A percentile compares a stretch with the other conserved stretches of the same genome.
Evolutionary conservation across 345 rosid genomes (phyloP).

Genomic region (Mangifera indica): DNA sequence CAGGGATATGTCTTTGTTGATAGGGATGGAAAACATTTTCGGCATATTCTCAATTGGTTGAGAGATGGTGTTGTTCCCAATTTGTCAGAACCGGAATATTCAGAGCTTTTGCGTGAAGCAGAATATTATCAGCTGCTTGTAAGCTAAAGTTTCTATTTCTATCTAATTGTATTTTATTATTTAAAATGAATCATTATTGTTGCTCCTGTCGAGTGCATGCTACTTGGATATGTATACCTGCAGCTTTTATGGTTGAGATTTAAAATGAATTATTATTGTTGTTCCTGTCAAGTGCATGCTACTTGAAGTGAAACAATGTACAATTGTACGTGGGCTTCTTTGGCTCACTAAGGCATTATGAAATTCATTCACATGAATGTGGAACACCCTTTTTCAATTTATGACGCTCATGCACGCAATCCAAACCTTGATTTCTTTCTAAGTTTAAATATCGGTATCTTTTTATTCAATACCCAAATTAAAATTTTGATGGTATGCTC

Average conservation of each 20-base stretch:
- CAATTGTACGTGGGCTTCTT: neutral
- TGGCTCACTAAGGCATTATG: neutral
- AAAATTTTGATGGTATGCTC: neutral
- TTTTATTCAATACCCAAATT: neutral
- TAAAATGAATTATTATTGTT: neutral
- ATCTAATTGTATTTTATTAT: neutral
- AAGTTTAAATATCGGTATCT: neutral
- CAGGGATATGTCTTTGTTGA: slow-evolving; percentile 89
- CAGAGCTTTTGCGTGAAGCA: slow-evolving; percentile 76
- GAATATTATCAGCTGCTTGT: slow-evolving; percentile 88
- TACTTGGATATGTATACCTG: neutral
- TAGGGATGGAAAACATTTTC: slow-evolving; percentile 82
- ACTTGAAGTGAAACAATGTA: neutral
- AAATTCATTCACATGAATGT: neutral
- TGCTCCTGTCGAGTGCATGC: neutral
- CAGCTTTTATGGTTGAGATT: slow-evolving; percentile 1
- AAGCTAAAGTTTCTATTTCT: slow-evolving; percentile 27
- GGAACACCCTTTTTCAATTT: neutral
- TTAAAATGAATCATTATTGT: slow-evolving; percentile 14
- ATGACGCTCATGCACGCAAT: neutral
- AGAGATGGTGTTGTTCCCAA: slow-evolving; percentile 81
- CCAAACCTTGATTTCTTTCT: neutral
- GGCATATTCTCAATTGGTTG: slow-evolving; percentile 90
- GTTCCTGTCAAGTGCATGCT: neutral
- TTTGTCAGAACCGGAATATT: slow-evolving; percentile 57